A percentile compares a stretch with the other conserved stretches of the same genome.
Conservation (phyloP, 2,329 filamentous ascomycete genomes). For the Epichloe festucae region DNA sequence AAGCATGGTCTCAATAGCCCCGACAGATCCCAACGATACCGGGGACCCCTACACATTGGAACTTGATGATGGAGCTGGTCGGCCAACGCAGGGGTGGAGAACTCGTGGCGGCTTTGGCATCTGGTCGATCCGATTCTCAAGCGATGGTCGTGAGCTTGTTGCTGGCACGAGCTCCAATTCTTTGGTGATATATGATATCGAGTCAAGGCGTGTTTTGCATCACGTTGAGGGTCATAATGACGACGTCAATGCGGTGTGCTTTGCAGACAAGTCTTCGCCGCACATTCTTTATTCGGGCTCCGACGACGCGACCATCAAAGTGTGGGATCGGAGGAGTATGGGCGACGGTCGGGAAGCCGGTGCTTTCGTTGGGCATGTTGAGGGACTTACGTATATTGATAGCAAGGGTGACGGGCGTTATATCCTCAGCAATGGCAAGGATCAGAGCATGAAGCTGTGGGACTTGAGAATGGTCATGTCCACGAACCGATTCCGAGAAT, state of each 20-base stretch:
- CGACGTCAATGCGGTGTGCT: constrained; percentile 95
- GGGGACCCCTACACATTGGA: constrained; percentile 73
- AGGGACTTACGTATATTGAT: constrained; percentile 56
- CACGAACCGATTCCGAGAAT: constrained; percentile 45
- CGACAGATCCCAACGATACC: constrained; percentile 71
- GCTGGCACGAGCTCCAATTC: constrained; percentile 70
- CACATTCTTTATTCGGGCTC: constrained; percentile 94
- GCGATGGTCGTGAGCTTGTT: constrained; percentile 80
- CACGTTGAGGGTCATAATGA: constrained; percentile 66
- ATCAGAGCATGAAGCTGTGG: constrained; percentile 97
- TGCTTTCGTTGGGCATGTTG: constrained; percentile 52
- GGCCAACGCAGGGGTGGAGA: constrained; percentile 10
- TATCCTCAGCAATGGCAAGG: constrained; percentile 86
- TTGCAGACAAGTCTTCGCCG: constrained; percentile 75
- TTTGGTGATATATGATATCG: constrained; percentile 87
- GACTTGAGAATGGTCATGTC: constrained; percentile 83
- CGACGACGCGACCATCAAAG: constrained; percentile 85
- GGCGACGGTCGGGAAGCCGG: constrained; percentile 63
- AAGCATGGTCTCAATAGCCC: constrained; percentile 69
- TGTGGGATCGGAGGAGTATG: constrained; percentile 92
- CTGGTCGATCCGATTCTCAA: constrained; percentile 86
- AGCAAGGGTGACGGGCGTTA: constrained; percentile 64
- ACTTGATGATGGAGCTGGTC: constrained; percentile 29
- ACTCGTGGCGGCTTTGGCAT: constrained; percentile 43
- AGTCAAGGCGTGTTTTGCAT: constrained; percentile 62